Evolutionary conservation across 225 moss, liverwort and hornwort genomes (phyloP).

Genomic region (Straminergon stramineum): DNA sequence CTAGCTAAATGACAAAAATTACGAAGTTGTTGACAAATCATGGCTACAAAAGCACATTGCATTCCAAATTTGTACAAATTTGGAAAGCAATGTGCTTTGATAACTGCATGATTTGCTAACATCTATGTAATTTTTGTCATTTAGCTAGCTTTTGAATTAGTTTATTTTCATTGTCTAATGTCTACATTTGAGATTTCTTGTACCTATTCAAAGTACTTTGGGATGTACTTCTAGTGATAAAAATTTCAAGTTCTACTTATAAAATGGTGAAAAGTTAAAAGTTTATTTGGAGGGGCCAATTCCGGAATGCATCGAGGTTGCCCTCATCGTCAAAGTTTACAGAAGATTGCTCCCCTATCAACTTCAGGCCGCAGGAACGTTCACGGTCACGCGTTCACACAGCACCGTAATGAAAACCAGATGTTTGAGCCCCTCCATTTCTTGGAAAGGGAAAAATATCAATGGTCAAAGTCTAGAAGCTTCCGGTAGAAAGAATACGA

Average conservation of each 20-base stretch:
- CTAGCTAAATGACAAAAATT: neutral
- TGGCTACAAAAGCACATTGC: rapidly evolving
- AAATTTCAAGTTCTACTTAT: neutral
- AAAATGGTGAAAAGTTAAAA: neutral
- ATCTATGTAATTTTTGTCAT: too few relatives aligned
- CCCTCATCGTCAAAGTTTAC: too few relatives aligned
- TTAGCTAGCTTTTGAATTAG: rapidly evolving
- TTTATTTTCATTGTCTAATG: neutral
- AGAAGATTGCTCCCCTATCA: neutral
- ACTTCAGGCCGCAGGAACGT: neutral
- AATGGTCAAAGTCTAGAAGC: neutral
- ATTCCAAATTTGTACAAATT: neutral
- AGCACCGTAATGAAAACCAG: neutral
- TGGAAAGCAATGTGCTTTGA: neutral
- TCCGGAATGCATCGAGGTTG: too few relatives aligned
- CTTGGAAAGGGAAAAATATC: neutral
- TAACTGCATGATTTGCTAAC: neutral
- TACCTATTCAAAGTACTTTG: rapidly evolving
- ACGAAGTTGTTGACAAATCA: neutral
- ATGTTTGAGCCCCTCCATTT: neutral
- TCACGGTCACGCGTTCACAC: neutral
- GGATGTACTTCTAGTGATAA: rapidly evolving
- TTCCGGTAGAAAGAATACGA: neutral
- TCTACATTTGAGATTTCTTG: too few relatives aligned
- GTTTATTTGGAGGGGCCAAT: neutral